Base-by-base conservation (phyloP, 805 yeast genomes). In the Hanseniaspora vineae region DNA sequence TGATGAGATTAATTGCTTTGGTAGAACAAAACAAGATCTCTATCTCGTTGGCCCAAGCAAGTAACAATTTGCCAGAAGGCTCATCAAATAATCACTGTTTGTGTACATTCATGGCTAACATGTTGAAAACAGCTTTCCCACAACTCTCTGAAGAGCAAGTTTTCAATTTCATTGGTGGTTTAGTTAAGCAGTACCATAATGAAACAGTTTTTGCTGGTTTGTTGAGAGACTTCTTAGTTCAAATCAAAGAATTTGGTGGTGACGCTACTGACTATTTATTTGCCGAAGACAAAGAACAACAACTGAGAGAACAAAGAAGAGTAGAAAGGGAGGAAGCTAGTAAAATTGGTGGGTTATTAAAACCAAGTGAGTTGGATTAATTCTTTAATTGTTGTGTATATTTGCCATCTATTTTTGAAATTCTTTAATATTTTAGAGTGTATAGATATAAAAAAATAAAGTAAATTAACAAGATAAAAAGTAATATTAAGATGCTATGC, bases 201-300 rank as follows among this genome's bases (percentile, higher is more conserved):
- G 80, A 80, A 51, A 62, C 65, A 52, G 83, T 78, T 61, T 92
- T 92, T 71, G 81, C 79, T 66, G 86, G 86, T 46, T 81, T 84
- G 11, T 72, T 92, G 57, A 81, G 97, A 66, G 99, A 92, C 67
- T 92, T 92, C 77, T 75, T 92, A 63, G 94, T 92, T 42, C 97
- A 92, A 70, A 85, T 90, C 65, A 89, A 88, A 67, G 95, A 90
- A 67, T 78, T 76, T 60, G 98, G 97, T 51, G 97, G 97, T 31
- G 95, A 86, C 63, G 80, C 95, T 49, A 87, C 96, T 19, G 97
- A 89, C 63, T 92, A 92, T 63, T 71, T 90, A 62, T 90, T 81
- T 66, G 95, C 94, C 11, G 97, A 92, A 60, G 98, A 90, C 61
- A 84, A 80, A 61, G 95, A 87, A 64, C 70, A 71, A 45, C 95